Evolutionary conservation across 371 early-diverging fungal genomes (phyloP), one percentile per base, ranked within the genome.

Genomic region (Blakeslea trispora): DNA sequence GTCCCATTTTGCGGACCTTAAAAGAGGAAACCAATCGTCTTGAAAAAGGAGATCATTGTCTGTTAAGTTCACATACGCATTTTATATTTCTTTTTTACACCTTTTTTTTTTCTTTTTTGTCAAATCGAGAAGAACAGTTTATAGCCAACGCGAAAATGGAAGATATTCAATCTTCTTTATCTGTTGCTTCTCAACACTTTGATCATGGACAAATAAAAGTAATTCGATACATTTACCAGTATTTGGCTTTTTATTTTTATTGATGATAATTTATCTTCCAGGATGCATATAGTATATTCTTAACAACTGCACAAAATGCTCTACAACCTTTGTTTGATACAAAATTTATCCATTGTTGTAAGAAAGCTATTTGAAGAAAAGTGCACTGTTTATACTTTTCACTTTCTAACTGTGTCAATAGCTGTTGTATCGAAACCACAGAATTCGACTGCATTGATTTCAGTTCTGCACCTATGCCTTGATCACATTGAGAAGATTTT

Each of bases 161-260:
- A 48, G 68, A 67, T 56, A 53, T 55, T 42, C 50, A 63, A 37
- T 54, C 56, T 57, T 63, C 61, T 35, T 47, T 68, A 31, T 53
- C 41, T 41, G 44, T 50, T 50, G 68, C 64, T 50, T 59, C 60
- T 24, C 57, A 41, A 5, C 61, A 60, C 43, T 55, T 54, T 42
- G 57, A 64, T 19, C 60, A 57, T 52, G 68, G 68, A 7, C 60
- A 63, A 46, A 68, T 64, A 48, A 68, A 68, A 63, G 68, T 68
- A 45, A 57, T 11, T 14, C 13, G 11, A 37, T 34, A 23, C 37
- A 32, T 10, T 32, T 28, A 47, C 28, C 28, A 28, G 28, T 7
- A 7, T 7, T 28, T 28, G 28, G 5, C 7, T 28, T 28, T 7
- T 28, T 28, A 5, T 28, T 28, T 28, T 28, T 28, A 5, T 28